A percentile compares a stretch with the other conserved stretches of the same genome.
Evolutionary conservation across 345 rosid genomes (phyloP).

Genomic region (Gossypium raimondii): DNA sequence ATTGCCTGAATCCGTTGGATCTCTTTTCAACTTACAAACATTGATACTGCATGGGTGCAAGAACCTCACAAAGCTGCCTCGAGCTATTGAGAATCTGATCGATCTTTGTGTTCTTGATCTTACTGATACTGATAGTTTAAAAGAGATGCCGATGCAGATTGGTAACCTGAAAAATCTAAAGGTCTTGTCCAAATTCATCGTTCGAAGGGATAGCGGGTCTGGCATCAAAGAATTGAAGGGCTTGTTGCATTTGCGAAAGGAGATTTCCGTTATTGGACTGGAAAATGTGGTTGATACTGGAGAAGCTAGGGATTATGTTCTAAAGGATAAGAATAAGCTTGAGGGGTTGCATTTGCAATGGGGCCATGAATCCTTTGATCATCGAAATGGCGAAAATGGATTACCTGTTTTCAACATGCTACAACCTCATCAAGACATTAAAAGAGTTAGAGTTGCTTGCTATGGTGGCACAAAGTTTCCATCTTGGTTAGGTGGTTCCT

Average conservation of each 20-base stretch:
- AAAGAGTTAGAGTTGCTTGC: conserved; percentile 13
- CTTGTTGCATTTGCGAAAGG: conserved; percentile 13
- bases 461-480: conserved; percentile 29
- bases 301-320: conserved; percentile 10
- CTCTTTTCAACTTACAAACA: conserved; percentile 13
- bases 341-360: conserved; percentile 19
- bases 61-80: not conserved
- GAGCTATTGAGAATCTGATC: not conserved
- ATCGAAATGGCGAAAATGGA: not conserved
- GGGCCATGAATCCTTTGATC: conserved; percentile 6
- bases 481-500: conserved; percentile 26
- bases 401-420: conserved; percentile 18
- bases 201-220: conserved; percentile 3
- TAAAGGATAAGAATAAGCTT: conserved; percentile 15
- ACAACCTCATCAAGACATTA: conserved; percentile 25
- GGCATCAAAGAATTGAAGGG: conserved; percentile 14
- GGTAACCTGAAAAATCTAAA: not conserved
- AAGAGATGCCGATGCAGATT: conserved; percentile 11
- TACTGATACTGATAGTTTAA: not conserved
- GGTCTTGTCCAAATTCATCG: conserved; percentile 14
- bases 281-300: conserved; percentile 18
- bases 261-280: conserved; percentile 9
- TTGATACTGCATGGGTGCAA: conserved; percentile 6
- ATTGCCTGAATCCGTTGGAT: conserved; percentile 18
- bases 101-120: conserved; percentile 14